phyloP scores from a whole-genome alignment of 2,329 filamentous ascomycete species.

The Aspergillus tanneri region DNA sequence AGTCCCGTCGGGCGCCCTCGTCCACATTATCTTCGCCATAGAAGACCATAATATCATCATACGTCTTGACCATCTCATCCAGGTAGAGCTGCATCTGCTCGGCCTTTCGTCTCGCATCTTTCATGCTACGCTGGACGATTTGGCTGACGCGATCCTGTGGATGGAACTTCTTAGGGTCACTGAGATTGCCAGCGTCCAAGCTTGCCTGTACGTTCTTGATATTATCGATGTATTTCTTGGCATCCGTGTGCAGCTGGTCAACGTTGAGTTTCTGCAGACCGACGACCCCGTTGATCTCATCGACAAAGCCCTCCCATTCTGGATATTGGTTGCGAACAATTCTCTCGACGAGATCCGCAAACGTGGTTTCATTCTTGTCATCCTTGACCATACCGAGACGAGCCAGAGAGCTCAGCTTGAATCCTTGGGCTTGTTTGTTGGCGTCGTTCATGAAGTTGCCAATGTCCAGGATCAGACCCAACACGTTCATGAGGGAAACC shows the following conservation, averaged over 20 bases:
- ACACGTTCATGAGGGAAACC: conserved; percentile 89
- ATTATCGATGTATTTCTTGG: conserved; percentile 89
- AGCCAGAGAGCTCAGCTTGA: conserved; percentile 93
- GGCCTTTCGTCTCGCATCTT: conserved; percentile 90
- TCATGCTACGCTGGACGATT: conserved; percentile 90
- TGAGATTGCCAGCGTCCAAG: conserved; percentile 88
- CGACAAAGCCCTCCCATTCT: conserved; percentile 85
- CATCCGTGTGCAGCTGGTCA: conserved; percentile 83
- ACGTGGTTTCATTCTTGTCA: conserved; percentile 95
- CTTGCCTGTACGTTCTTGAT: conserved; percentile 91
- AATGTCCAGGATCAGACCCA: conserved; percentile 93
- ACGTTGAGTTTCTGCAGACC: conserved; percentile 87
- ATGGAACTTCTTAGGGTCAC: conserved; percentile 96
- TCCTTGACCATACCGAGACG: conserved; percentile 97
- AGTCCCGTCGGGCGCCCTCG: conserved; percentile 89
- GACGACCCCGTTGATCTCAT: conserved; percentile 79
- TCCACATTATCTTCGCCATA: conserved; percentile 93
- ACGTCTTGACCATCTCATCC: conserved; percentile 86
- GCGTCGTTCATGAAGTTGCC: conserved; percentile 99
- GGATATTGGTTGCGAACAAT: conserved; percentile 96
- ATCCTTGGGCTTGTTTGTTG: conserved; percentile 95
- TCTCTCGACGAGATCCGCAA: conserved; percentile 92
- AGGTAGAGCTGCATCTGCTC: conserved; percentile 93
- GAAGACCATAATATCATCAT: conserved; percentile 93
- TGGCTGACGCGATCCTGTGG: conserved; percentile 92